A percentile compares a stretch with the other conserved stretches of the same genome.
phyloP scores from a whole-genome alignment of 495 filamentous ascomycete genomes.

The Xanthoparmelia taractica region DNA sequence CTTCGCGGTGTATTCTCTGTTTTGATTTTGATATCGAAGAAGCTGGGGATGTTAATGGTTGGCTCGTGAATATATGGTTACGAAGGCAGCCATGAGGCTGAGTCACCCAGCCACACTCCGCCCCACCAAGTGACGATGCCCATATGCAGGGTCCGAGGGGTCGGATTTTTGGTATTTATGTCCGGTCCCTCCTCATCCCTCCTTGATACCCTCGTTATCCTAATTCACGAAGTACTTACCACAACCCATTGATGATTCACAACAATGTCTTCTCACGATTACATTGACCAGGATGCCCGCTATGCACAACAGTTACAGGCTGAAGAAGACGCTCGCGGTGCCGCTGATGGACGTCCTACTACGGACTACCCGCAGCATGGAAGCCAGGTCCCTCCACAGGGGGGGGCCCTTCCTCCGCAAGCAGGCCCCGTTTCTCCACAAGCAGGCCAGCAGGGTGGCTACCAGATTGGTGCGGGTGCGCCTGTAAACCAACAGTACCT shows the following conservation, averaged over 20 bases:
- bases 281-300: not conserved
- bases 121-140: slow-evolving; percentile 13
- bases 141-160: slow-evolving; percentile 1
- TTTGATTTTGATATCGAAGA: not conserved
- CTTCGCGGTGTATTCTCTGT: not conserved
- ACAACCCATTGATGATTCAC: not conserved
- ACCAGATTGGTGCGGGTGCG: slow-evolving; percentile 13
- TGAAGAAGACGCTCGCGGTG: slow-evolving; percentile 1
- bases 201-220: not conserved
- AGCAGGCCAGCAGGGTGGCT: slow-evolving; percentile 7
- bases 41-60: not conserved
- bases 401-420: too few relatives aligned
- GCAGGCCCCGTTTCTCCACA: not conserved
- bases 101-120: slow-evolving; percentile 9
- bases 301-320: slow-evolving; percentile 1
- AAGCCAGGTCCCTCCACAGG: too few relatives aligned
- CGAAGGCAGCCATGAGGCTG: slow-evolving; percentile 3
- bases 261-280: not conserved
- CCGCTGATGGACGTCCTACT: slow-evolving; percentile 1
- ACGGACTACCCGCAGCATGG: not conserved
- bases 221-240: not conserved
- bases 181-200: not conserved
- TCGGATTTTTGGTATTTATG: not conserved
- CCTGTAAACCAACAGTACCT: slow-evolving; percentile 15
- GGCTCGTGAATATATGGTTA: not conserved